Percentiles rank a stretch among this genome's conserved stretches.
These are phyloP conservation scores for Wickerhamomyces rabaulensis DNA, from an alignment of 805 yeast genomes.

Conservation along the genomic window DNA sequence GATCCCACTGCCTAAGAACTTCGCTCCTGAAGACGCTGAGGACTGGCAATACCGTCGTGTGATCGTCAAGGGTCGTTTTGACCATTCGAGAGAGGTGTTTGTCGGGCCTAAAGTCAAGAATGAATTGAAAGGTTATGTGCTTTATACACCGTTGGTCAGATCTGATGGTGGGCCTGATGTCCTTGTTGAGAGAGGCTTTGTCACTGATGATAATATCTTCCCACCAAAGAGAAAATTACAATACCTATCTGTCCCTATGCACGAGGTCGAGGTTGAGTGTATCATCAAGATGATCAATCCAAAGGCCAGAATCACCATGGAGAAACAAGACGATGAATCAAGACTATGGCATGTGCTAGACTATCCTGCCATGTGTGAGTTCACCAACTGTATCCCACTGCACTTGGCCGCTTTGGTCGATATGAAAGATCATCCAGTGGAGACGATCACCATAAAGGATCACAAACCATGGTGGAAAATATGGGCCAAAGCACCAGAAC, in stretches of 20 bases:
- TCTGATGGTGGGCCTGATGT: slow-evolving; percentile 71
- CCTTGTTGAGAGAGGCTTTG: slow-evolving; percentile 90
- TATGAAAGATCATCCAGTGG: slow-evolving; percentile 55
- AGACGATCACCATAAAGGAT: slow-evolving; percentile 25
- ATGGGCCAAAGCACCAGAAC: slow-evolving; percentile 15
- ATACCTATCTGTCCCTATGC: slow-evolving; percentile 63
- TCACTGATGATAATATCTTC: slow-evolving; percentile 57
- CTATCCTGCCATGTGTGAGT: slow-evolving; percentile 71
- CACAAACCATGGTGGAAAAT: slow-evolving; percentile 26
- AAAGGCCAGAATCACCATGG: slow-evolving; percentile 62
- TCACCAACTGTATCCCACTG: slow-evolving; percentile 62
- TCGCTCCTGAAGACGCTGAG: slow-evolving; percentile 58
- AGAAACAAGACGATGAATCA: slow-evolving; percentile 60
- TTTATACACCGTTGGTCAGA: slow-evolving; percentile 79
- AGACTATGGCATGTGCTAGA: slow-evolving; percentile 77
- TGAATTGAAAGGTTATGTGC: slow-evolving; percentile 68
- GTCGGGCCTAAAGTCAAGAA: slow-evolving; percentile 85
- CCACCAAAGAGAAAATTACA: slow-evolving; percentile 55
- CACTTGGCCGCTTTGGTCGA: slow-evolving; percentile 73
- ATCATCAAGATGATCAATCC: slow-evolving; percentile 64
- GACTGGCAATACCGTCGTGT: slow-evolving; percentile 83
- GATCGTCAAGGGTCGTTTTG: slow-evolving; percentile 68
- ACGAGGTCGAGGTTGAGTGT: slow-evolving; percentile 64
- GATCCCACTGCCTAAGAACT: slow-evolving; percentile 60
- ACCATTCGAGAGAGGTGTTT: slow-evolving; percentile 81